phyloP scores from a whole-genome alignment of 2,329 filamentous ascomycete genomes.

The Verruconis gallopava region DNA sequence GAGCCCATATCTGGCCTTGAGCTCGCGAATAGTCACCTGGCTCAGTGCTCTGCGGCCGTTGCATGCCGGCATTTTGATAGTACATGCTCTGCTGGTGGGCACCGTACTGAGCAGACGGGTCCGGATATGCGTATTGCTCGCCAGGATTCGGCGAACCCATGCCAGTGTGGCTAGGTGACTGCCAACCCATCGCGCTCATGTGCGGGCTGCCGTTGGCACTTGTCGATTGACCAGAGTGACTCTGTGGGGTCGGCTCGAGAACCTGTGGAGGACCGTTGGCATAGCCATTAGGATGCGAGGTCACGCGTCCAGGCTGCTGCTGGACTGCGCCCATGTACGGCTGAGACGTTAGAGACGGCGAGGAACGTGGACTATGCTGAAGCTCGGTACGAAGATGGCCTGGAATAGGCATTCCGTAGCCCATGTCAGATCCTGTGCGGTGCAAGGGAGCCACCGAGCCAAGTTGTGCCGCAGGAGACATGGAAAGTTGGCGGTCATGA shows the following conservation, averaged over 20 bases:
- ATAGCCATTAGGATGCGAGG: slow-evolving; percentile 73
- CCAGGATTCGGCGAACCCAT: slow-evolving; percentile 57
- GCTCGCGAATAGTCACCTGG: slow-evolving; percentile 32
- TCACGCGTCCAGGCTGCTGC: slow-evolving; percentile 41
- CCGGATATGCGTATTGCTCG: slow-evolving; percentile 75
- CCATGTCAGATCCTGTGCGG: slow-evolving; percentile 26
- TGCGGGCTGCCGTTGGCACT: slow-evolving; percentile 80
- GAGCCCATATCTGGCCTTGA: slow-evolving; percentile 29
- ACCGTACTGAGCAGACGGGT: slow-evolving; percentile 44
- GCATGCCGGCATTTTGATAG: slow-evolving; percentile 52
- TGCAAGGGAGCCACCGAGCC: slow-evolving; percentile 56
- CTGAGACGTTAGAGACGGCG: slow-evolving; percentile 51
- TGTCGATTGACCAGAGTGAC: slow-evolving; percentile 60
- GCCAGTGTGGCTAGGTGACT: slow-evolving; percentile 64
- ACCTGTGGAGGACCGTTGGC: slow-evolving; percentile 58
- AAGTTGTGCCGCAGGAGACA: slow-evolving; percentile 68
- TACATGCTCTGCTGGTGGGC: slow-evolving; percentile 51
- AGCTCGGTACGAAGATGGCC: slow-evolving; percentile 69
- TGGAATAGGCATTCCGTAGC: slow-evolving; percentile 57
- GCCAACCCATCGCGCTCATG: slow-evolving; percentile 71
- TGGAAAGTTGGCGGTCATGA: slow-evolving; percentile 62
- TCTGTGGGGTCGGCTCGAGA: slow-evolving; percentile 65
- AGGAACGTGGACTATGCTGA: slow-evolving; percentile 54
- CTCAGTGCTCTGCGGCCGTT: slow-evolving; percentile 64
- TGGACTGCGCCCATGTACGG: slow-evolving; percentile 44